A percentile compares a stretch with the other conserved stretches of the same genome.
phyloP scores from a whole-genome alignment of 768 basidiomycete species.

The Filobasidium wieringae region DNA sequence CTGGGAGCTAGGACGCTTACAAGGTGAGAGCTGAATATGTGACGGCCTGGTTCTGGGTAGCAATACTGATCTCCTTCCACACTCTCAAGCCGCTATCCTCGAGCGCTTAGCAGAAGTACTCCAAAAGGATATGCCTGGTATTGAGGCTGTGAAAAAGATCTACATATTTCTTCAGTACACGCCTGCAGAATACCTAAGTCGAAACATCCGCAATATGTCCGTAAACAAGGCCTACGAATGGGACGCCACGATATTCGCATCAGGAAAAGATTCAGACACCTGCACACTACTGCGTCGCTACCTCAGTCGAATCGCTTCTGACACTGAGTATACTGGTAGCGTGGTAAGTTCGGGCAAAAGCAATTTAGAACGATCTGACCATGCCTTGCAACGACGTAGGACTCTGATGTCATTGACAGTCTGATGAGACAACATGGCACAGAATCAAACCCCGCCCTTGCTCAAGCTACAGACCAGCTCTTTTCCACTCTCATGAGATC shows the following conservation, averaged over 20 bases:
- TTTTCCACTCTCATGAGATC: too few relatives aligned
- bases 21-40: conserved; percentile 9
- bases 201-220: not conserved
- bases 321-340: conserved; percentile 1
- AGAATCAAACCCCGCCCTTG: not conserved
- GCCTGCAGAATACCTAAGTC: conserved; percentile 7
- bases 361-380: not conserved
- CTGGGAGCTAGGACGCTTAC: conserved; percentile 20
- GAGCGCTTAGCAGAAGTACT: not conserved
- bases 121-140: not conserved
- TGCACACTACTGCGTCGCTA: not conserved
- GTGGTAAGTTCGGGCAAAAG: not conserved
- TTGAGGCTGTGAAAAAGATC: not conserved
- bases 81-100: not conserved
- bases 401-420: not conserved
- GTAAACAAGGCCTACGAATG: conserved; percentile 6
- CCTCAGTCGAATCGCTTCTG: not conserved
- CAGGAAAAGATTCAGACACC: not conserved
- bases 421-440: not conserved
- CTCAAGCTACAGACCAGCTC: not conserved
- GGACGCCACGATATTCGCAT: not conserved
- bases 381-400: not conserved
- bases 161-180: conserved; percentile 4
- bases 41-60: not conserved
- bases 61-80: not conserved